Evolutionary conservation across 257 asterid genomes (phyloP), one percentile per base, ranked within the genome.

Genomic region (Leonotis leonurus): DNA sequence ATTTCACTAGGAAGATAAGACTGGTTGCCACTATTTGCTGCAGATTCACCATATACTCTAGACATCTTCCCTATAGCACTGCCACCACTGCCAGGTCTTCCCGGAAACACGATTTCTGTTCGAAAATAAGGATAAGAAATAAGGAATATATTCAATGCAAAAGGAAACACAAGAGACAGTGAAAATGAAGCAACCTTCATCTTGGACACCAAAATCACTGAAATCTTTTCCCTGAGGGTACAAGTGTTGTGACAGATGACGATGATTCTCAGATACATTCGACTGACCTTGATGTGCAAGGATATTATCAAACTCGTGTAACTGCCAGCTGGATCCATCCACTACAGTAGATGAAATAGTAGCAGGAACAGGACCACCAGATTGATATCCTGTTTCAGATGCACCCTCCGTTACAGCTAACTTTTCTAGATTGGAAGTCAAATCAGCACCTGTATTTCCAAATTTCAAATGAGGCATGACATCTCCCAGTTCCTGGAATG

Each of bases 401-500:
- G 75, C 33, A 61, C 76, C 83, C 36, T 82, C 95, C 69, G 76
- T 35, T 43, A 70, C 37, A 16, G 45, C 70, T 30, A 83, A 43
- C 51, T 77, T 78, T 37, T 84, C 98, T 32, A 78, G 26, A 71
- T 62, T 68, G 37, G 83, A 56, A 71, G 57, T 64, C 21, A 77
- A 50, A 71, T 78, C 78, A 39, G 72, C 41, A 44, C 21, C 72
- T 70, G 71, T 64, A 8, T 68, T 73, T 32, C 70, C 72, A 63
- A 69, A 70, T 82, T 74, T 87, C 78, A 89, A 69, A 67, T 89
- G 96, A 8, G 96, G 99, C 95, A 93, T 93, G 59, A 89, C 69
- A 52, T 89, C 95, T 63, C 97, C 97, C 77, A 93, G 73, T 73
- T 89, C 90, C 44, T 32, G 60, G 74, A 93, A 93, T n/a, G 88